These are phyloP conservation scores for Botrytis cinerea DNA, from an alignment of 2,329 filamentous ascomycete species.

Conservation along the genomic window DNA sequence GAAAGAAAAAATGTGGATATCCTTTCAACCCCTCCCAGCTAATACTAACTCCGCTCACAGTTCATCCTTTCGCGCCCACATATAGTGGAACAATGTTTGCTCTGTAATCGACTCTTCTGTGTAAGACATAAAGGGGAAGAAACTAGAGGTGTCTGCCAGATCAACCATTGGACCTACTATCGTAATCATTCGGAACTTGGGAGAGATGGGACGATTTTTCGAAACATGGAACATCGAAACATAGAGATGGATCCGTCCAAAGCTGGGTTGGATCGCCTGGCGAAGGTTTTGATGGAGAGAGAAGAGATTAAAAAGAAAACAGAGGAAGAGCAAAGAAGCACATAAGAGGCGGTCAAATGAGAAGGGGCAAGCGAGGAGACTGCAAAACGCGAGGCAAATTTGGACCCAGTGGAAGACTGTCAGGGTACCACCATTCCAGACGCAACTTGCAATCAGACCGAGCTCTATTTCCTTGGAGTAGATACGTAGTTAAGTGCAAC, in stretches of 20 bases:
- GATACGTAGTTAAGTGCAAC: too few species aligned
- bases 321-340: background rate
- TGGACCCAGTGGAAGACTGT: background rate
- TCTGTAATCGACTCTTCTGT: background rate
- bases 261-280: accelerated
- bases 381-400: background rate
- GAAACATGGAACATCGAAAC: background rate
- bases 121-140: background rate
- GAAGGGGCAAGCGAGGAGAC: background rate
- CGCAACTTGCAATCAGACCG: background rate
- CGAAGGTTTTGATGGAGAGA: accelerated
- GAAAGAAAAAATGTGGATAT: background rate
- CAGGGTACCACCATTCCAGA: background rate
- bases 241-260: background rate
- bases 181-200: background rate
- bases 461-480: background rate
- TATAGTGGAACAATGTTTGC: background rate
- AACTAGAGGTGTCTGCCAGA: background rate
- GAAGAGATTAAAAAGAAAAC: accelerated
- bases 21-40: background rate
- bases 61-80: background rate
- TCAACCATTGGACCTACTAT: background rate
- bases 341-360: background rate
- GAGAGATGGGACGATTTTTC: background rate
- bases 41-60: background rate